Percentiles rank a stretch among this genome's conserved stretches.
phyloP scores from a whole-genome alignment of 495 filamentous ascomycete species.

The Aspergillus sclerotiicarbonarius region DNA sequence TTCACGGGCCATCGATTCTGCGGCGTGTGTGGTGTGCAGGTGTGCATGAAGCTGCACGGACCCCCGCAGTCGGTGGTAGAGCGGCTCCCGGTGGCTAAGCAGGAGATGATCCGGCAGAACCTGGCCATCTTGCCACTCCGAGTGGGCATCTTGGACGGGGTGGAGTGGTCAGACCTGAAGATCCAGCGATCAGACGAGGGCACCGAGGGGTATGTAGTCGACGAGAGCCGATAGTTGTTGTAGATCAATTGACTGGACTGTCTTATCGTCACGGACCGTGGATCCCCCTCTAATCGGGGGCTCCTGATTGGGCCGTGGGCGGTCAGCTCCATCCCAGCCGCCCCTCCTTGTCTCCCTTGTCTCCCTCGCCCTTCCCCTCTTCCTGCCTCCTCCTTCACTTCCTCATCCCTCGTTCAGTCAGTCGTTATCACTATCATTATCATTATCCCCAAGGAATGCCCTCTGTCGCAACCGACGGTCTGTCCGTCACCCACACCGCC shows the following conservation, averaged over 20 bases:
- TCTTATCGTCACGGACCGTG: neutral
- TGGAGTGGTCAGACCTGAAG: neutral
- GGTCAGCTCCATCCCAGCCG: neutral
- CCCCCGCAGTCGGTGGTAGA: neutral
- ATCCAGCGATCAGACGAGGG: neutral
- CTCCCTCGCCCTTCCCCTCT: conserved; percentile 14
- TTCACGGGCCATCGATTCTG: neutral
- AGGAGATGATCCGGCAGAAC: neutral
- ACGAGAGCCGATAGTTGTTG: neutral
- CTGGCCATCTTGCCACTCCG: neutral
- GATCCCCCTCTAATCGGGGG: neutral
- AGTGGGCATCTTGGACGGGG: neutral
- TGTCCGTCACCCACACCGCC: conserved; percentile 53
- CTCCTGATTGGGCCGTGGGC: too few relatives aligned
- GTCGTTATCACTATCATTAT: neutral
- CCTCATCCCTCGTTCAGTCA: conserved; percentile 1
- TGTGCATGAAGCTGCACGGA: neutral
- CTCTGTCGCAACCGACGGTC: conserved; percentile 31
- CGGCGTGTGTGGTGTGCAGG: neutral
- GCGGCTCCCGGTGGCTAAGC: neutral
- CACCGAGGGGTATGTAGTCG: neutral
- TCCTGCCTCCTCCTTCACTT: conserved; percentile 8
- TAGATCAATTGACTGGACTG: too few relatives aligned
- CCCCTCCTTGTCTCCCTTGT: neutral
- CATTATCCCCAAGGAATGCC: conserved; percentile 24